Evolutionary conservation across 768 basidiomycete genomes (phyloP).

Genomic region (Exidia glandulosa): DNA sequence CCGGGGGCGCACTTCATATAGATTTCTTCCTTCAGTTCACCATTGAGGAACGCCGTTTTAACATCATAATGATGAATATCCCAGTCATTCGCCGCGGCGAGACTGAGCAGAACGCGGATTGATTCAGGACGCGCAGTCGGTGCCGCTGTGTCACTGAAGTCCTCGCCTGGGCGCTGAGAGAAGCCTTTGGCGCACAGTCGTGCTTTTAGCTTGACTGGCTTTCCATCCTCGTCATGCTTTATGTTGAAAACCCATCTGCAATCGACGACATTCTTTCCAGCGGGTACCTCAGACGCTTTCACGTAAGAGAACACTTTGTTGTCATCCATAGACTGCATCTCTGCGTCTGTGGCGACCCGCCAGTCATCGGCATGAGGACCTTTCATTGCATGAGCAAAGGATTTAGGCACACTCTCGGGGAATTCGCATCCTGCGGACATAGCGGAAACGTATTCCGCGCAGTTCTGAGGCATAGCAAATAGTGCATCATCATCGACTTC

Average conservation of each 20-base stretch:
- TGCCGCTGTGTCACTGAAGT: not conserved
- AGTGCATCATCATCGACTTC: no score
- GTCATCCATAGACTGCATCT: not conserved
- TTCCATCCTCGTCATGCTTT: not conserved
- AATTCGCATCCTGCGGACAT: not conserved
- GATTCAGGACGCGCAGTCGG: not conserved
- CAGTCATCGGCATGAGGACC: not conserved
- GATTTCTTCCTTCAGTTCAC: not conserved
- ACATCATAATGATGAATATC: constrained; percentile 3
- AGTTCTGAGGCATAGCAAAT: no score
- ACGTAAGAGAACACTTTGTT: not conserved
- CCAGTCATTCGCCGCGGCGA: not conserved
- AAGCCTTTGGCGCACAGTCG: not conserved
- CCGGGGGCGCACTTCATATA: not conserved
- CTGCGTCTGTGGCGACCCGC: not conserved
- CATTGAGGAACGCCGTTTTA: constrained; percentile 4
- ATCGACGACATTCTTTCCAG: not conserved
- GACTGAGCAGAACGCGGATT: not conserved
- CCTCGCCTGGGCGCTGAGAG: not conserved
- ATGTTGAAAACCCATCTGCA: not conserved
- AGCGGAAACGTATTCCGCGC: not conserved
- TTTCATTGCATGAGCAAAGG: not conserved
- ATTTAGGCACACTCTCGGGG: not conserved
- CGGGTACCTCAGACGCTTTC: not conserved
- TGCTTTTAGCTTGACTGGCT: not conserved